Evolutionary conservation across 768 basidiomycete genomes (phyloP).

Genomic region (Tylopilus rubrobrunneus): DNA sequence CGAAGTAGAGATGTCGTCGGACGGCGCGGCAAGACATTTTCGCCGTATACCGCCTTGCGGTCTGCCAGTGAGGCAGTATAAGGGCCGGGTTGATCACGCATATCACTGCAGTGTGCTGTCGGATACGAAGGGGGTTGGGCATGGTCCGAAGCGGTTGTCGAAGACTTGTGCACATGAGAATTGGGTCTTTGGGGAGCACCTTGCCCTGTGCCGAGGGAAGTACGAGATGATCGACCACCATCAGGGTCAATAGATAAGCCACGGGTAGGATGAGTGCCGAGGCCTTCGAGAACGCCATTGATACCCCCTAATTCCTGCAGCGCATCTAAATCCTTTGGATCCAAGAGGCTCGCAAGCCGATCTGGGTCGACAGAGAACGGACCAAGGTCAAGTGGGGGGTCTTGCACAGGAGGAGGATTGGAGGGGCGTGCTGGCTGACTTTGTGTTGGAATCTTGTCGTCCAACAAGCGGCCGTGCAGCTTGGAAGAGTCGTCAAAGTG

Average conservation of each 20-base stretch:
- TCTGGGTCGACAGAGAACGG: constrained; percentile 76
- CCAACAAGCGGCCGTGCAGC: constrained; percentile 4
- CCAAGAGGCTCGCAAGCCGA: constrained; percentile 79
- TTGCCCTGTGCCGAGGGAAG: constrained; percentile 25
- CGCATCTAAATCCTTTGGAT: constrained; percentile 75
- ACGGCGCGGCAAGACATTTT: constrained; percentile 71
- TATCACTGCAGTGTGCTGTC: constrained; percentile 1
- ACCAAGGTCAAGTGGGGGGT: constrained; percentile 49
- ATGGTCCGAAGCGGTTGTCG: neutral
- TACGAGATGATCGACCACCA: constrained; percentile 6
- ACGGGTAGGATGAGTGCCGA: constrained; percentile 59
- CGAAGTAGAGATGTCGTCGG: constrained; percentile 63
- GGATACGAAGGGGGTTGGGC: constrained; percentile 13
- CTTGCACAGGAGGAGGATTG: constrained; percentile 28
- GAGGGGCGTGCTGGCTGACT: constrained; percentile 18
- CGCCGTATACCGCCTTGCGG: constrained; percentile 66
- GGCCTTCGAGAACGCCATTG: constrained; percentile 58
- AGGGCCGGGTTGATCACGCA: constrained; percentile 5
- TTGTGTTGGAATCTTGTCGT: constrained; percentile 18
- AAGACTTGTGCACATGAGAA: constrained; percentile 4
- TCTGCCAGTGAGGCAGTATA: constrained; percentile 49
- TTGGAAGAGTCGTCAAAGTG: constrained; percentile 37
- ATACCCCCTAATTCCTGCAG: constrained; percentile 72
- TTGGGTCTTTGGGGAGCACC: constrained; percentile 34
- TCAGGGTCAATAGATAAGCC: constrained; percentile 37